These are phyloP conservation scores for Cyclostephanos invisitatus DNA, from an alignment of 108 stramenopile genomes.

Conservation along the genomic window DNA sequence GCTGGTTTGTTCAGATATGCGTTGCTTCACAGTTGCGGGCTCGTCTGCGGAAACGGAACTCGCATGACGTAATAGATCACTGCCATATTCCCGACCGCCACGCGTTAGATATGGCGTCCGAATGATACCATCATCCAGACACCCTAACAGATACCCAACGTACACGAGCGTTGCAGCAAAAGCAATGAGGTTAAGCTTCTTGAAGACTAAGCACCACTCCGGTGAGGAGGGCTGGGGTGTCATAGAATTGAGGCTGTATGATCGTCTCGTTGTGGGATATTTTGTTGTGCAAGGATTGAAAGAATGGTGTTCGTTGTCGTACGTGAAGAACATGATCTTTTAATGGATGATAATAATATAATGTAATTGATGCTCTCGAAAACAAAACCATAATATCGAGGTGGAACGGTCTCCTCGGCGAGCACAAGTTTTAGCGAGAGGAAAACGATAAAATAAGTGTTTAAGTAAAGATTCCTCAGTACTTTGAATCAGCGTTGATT, in stretches of 20 bases:
- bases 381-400: no score
- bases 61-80: background rate
- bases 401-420: no score
- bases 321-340: background rate
- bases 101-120: background rate
- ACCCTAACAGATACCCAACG: constrained; percentile 18
- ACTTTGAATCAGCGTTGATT: no score
- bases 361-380: no score
- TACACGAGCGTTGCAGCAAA: constrained; percentile 13
- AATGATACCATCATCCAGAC: constrained; percentile 2
- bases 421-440: no score
- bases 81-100: background rate
- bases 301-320: no score
- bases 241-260: background rate
- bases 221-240: background rate
- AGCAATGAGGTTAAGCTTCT: constrained; percentile 19
- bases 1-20: no score
- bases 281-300: no score
- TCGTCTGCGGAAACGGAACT: background rate
- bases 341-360: no score
- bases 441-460: no score
- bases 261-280: background rate
- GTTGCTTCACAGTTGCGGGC: background rate
- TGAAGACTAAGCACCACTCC: constrained; percentile 16
- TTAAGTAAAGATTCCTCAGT: no score